A percentile compares a stretch with the other conserved stretches of the same genome.
Conservation (phyloP, 306 rosid genomes). For the Myrica gale region DNA sequence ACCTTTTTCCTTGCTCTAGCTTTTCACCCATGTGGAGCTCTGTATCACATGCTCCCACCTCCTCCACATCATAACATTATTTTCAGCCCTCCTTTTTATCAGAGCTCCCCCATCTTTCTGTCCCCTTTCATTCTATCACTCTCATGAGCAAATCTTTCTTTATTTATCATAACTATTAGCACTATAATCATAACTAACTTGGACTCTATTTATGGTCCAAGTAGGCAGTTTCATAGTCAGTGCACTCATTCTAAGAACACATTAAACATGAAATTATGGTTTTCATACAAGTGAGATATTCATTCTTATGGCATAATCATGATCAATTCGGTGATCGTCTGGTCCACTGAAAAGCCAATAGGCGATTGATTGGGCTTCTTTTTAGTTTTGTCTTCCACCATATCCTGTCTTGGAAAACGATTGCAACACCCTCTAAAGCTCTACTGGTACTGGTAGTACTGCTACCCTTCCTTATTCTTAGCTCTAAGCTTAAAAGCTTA, state of each 20-base stretch:
- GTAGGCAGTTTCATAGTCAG: neutral
- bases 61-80: slow-evolving; percentile 46
- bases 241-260: neutral
- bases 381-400: slow-evolving; percentile 27
- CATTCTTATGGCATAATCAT: slow-evolving; percentile 28
- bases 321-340: slow-evolving; percentile 20
- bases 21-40: slow-evolving; percentile 40
- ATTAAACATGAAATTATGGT: slow-evolving; percentile 17
- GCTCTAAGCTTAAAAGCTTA: slow-evolving; percentile 22
- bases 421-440: slow-evolving; percentile 22
- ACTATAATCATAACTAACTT: slow-evolving; percentile 23
- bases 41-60: slow-evolving; percentile 47
- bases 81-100: slow-evolving; percentile 26
- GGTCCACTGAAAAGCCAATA: slow-evolving; percentile 28
- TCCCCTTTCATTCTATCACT: slow-evolving; percentile 16
- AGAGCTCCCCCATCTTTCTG: slow-evolving; percentile 24
- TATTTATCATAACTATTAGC: slow-evolving; percentile 23
- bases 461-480: neutral
- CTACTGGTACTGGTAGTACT: neutral
- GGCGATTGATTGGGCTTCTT: slow-evolving; percentile 24
- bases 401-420: slow-evolving; percentile 30
- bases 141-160: slow-evolving; percentile 22
- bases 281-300: slow-evolving; percentile 17
- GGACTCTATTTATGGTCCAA: slow-evolving; percentile 28
- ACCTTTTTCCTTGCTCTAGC: neutral